Percentiles rank a stretch among this genome's conserved stretches.
phyloP scores from a whole-genome alignment of 2,329 filamentous ascomycete species.

The Cladophialophora immunda region DNA sequence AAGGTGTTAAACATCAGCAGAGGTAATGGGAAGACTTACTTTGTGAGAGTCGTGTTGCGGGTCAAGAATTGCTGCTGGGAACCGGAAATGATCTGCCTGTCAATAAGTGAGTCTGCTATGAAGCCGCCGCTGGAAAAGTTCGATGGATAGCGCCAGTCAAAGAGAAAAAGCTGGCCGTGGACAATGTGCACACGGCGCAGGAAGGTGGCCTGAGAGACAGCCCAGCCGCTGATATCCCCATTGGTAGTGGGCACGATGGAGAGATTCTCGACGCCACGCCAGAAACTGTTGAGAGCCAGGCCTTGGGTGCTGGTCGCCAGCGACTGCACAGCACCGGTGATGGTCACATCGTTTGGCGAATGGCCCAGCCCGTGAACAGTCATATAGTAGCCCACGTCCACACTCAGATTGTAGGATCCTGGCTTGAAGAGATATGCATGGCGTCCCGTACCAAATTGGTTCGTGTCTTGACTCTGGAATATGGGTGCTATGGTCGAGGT shows the following conservation, averaged over 20 bases:
- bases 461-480: background rate
- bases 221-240: constrained; percentile 2
- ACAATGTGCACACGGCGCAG: background rate
- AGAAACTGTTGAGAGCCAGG: constrained; percentile 1
- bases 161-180: background rate
- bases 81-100: background rate
- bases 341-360: background rate
- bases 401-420: constrained; percentile 1
- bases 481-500: constrained; percentile 1
- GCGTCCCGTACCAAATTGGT: background rate
- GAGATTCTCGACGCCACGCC: constrained; percentile 3
- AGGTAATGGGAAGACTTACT: background rate
- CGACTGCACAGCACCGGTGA: background rate
- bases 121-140: constrained; percentile 5
- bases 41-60: constrained; percentile 2
- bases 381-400: constrained; percentile 1
- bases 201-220: background rate
- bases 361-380: background rate
- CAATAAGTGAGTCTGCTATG: background rate
- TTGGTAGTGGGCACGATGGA: constrained; percentile 2
- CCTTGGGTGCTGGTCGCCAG: background rate
- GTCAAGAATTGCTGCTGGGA: constrained; percentile 4
- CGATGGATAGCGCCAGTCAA: background rate
- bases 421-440: constrained; percentile 3
- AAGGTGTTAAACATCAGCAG: background rate